Conservation (phyloP, 768 basidiomycete species). For the Suillus plorans region DNA sequence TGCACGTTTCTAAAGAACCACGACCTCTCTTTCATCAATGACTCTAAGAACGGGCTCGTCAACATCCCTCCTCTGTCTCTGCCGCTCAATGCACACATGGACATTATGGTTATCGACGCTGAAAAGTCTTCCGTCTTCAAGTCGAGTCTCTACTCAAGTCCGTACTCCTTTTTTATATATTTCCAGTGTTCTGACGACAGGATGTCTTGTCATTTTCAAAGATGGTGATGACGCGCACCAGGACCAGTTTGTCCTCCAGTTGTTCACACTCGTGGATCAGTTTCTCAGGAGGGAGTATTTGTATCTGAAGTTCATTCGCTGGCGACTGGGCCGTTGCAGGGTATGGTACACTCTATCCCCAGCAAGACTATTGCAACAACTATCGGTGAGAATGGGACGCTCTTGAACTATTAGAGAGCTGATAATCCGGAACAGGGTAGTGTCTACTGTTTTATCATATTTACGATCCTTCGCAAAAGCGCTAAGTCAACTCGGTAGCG, state of each 20-base stretch:
- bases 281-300: slow-evolving; percentile 92
- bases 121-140: slow-evolving; percentile 99
- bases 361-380: slow-evolving; percentile 96
- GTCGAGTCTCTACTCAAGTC: slow-evolving; percentile 62
- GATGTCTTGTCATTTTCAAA: slow-evolving; percentile 97
- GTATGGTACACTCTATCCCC: slow-evolving; percentile 96
- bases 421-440: slow-evolving; percentile 86
- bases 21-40: slow-evolving; percentile 82
- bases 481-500: slow-evolving; percentile 95
- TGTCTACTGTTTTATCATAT: too few relatives aligned
- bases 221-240: slow-evolving; percentile 99
- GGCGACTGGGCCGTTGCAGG: slow-evolving; percentile 88
- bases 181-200: slow-evolving; percentile 84
- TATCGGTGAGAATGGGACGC: slow-evolving; percentile 84
- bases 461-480: slow-evolving; percentile 55
- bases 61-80: slow-evolving; percentile 81
- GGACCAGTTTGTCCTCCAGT: slow-evolving; percentile 95
- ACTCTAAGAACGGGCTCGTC: slow-evolving; percentile 79
- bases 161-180: slow-evolving; percentile 84
- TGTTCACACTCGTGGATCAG: slow-evolving; percentile 98
- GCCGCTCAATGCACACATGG: slow-evolving; percentile 85
- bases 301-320: slow-evolving; percentile 85
- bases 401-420: slow-evolving; percentile 85
- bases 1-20: slow-evolving; percentile 87
- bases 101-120: slow-evolving; percentile 82